These are phyloP conservation scores for Parastagonospora avenae DNA, from an alignment of 2,329 filamentous ascomycete species.

Conservation along the genomic window DNA sequence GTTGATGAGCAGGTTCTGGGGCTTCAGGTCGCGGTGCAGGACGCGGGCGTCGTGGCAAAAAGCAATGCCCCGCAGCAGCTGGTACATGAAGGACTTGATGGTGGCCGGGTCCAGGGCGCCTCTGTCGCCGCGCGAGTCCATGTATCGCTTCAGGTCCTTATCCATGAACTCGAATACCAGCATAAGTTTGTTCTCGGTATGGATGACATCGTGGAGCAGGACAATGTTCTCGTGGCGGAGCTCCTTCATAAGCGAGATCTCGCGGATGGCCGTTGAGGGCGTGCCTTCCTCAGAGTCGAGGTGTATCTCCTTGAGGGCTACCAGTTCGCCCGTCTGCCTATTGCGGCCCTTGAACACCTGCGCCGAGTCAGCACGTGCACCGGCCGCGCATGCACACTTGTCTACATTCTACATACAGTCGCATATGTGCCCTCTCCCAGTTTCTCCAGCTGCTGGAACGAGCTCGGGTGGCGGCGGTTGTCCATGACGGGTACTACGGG, in stretches of 20 bases:
- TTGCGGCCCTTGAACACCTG: constrained; percentile 99
- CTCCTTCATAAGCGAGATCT: constrained; percentile 99
- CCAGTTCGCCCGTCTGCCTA: constrained; percentile 92
- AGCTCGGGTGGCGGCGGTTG: constrained; percentile 88
- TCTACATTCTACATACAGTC: constrained; percentile 68
- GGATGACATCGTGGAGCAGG: constrained; percentile 95
- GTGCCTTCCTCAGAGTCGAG: constrained; percentile 98
- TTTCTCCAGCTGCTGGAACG: constrained; percentile 98
- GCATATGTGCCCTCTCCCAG: constrained; percentile 98
- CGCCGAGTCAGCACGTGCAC: constrained; percentile 22
- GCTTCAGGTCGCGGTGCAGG: constrained; percentile 92
- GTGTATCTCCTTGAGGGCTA: constrained; percentile 97
- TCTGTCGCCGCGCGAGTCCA: constrained; percentile 90
- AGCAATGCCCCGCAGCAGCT: constrained; percentile 91
- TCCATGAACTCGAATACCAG: constrained; percentile 99
- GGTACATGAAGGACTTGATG: constrained; percentile 99
- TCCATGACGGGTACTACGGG: constrained; percentile 67
- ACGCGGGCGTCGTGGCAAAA: constrained; percentile 98
- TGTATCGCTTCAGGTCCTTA: constrained; percentile 96
- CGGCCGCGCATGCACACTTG: background rate
- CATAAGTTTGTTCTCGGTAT: constrained; percentile 99
- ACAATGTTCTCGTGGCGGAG: constrained; percentile 99
- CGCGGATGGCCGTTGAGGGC: constrained; percentile 93
- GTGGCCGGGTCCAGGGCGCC: constrained; percentile 86
- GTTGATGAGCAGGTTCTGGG: constrained; percentile 96